A percentile compares a stretch with the other conserved stretches of the same genome.
phyloP scores from a whole-genome alignment of 1,139 yeast genomes.

The Ogataea hybrid region DNA sequence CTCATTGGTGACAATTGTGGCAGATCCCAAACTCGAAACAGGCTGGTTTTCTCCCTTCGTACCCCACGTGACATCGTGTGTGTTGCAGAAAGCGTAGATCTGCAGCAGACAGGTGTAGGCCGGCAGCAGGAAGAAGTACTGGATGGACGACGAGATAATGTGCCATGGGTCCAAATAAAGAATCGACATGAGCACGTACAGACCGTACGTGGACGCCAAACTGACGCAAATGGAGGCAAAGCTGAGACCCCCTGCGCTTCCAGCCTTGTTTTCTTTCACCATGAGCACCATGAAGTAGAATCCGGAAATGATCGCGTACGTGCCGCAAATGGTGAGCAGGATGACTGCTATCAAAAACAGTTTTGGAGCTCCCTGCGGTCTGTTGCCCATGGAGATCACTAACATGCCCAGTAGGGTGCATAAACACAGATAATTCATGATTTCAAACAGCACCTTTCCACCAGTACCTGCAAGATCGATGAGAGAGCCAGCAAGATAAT shows the following conservation, averaged over 20 bases:
- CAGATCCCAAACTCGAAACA: constrained; percentile 62
- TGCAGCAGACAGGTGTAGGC: constrained; percentile 88
- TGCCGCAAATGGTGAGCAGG: constrained; percentile 71
- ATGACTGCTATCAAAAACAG: constrained; percentile 72
- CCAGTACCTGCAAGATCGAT: constrained; percentile 61
- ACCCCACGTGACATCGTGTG: constrained; percentile 98
- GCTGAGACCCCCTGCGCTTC: constrained; percentile 35
- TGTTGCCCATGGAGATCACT: constrained; percentile 89
- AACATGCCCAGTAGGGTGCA: constrained; percentile 81
- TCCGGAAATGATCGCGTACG: constrained; percentile 81
- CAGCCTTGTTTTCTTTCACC: constrained; percentile 38
- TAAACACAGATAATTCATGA: constrained; percentile 79
- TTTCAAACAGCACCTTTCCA: constrained; percentile 76
- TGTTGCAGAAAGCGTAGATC: constrained; percentile 91
- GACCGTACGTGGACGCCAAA: constrained; percentile 86
- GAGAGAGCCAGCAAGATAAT: constrained; percentile 88
- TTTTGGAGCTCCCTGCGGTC: constrained; percentile 88
- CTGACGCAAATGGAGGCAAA: constrained; percentile 84
- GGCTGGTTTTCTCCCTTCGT: constrained; percentile 89
- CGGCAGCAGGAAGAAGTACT: constrained; percentile 87
- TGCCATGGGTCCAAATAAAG: constrained; percentile 96
- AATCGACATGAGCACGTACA: constrained; percentile 75
- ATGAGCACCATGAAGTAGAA: constrained; percentile 70
- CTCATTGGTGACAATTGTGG: constrained; percentile 59
- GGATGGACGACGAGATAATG: constrained; percentile 75